phyloP scores from a whole-genome alignment of 1,284 basidiomycete genomes.

The Fomitopsis pinicola region DNA sequence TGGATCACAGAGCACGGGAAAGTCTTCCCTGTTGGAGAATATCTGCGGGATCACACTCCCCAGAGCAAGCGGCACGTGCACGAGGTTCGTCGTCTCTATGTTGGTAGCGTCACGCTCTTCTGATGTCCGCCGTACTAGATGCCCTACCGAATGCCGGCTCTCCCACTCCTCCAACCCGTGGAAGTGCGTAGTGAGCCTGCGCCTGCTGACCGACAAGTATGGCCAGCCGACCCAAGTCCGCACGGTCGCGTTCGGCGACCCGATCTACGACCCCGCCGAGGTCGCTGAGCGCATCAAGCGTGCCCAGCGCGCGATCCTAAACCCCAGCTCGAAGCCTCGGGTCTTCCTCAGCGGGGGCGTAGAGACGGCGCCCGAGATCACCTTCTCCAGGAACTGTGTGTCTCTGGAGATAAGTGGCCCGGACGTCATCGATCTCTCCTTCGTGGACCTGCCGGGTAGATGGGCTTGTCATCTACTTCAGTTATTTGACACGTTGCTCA shows the following conservation, averaged over 20 bases:
- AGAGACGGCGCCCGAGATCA: slow-evolving; percentile 32
- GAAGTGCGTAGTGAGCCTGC: slow-evolving; percentile 58
- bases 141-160: slow-evolving; percentile 67
- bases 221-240: slow-evolving; percentile 39
- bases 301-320: slow-evolving; percentile 70
- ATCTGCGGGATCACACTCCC: slow-evolving; percentile 70
- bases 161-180: slow-evolving; percentile 42
- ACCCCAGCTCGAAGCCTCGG: slow-evolving; percentile 37
- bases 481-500: neutral
- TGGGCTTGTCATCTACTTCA: neutral
- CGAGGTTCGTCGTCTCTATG: slow-evolving; percentile 36
- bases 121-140: slow-evolving; percentile 35
- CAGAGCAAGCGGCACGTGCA: slow-evolving; percentile 64
- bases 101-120: neutral
- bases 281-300: slow-evolving; percentile 65
- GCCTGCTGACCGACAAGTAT: slow-evolving; percentile 35
- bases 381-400: slow-evolving; percentile 62
- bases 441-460: slow-evolving; percentile 65
- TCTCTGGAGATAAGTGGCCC: slow-evolving; percentile 64
- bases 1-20: slow-evolving; percentile 51
- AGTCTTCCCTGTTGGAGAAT: slow-evolving; percentile 71
- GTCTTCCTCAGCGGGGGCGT: slow-evolving; percentile 39
- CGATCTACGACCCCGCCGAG: slow-evolving; percentile 45
- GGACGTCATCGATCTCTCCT: slow-evolving; percentile 68
- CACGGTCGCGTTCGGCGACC: slow-evolving; percentile 46